Percentiles rank a stretch among this genome's conserved stretches.
Evolutionary conservation across 148 eudicot species (phyloP).

Genomic region (Fallopia convolvulus): DNA sequence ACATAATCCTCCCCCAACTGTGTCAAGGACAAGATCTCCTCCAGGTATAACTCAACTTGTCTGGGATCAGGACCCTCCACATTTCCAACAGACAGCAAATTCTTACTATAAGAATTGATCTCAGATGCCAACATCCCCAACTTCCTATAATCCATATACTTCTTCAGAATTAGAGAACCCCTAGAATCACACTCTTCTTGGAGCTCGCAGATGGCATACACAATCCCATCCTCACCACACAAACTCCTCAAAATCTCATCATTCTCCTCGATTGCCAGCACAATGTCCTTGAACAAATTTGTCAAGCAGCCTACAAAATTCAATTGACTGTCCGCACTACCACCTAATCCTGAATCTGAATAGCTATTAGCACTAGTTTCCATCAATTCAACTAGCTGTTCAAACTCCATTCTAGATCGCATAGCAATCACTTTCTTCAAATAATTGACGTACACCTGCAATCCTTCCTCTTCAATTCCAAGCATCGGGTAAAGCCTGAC

Average conservation of each 20-base stretch:
- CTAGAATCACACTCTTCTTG: slow-evolving; percentile 94
- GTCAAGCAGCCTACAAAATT: slow-evolving; percentile 82
- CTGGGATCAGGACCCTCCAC: slow-evolving; percentile 95
- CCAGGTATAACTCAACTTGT: slow-evolving; percentile 75
- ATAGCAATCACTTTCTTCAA: slow-evolving; percentile 70
- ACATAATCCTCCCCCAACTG: slow-evolving; percentile 94
- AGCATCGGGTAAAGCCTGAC: slow-evolving; percentile 55
- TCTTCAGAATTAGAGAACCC: slow-evolving; percentile 67
- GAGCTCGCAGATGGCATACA: slow-evolving; percentile 84
- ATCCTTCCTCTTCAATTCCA: slow-evolving; percentile 79
- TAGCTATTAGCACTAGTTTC: slow-evolving; percentile 25
- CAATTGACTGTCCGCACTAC: slow-evolving; percentile 24
- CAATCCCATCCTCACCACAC: slow-evolving; percentile 91
- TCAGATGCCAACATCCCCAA: slow-evolving; percentile 67
- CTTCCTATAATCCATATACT: slow-evolving; percentile 79
- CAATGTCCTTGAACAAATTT: slow-evolving; percentile 81
- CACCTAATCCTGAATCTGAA: slow-evolving; percentile 9
- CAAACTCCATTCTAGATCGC: slow-evolving; percentile 79
- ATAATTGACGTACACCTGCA: slow-evolving; percentile 80
- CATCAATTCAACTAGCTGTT: slow-evolving; percentile 60
- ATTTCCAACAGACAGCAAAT: slow-evolving; percentile 60
- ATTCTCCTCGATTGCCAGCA: slow-evolving; percentile 81
- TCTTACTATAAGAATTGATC: slow-evolving; percentile 79
- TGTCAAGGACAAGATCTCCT: slow-evolving; percentile 74
- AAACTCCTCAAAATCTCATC: slow-evolving; percentile 61